phyloP scores from a whole-genome alignment of 257 asterid genomes.

The Coffea canephora region DNA sequence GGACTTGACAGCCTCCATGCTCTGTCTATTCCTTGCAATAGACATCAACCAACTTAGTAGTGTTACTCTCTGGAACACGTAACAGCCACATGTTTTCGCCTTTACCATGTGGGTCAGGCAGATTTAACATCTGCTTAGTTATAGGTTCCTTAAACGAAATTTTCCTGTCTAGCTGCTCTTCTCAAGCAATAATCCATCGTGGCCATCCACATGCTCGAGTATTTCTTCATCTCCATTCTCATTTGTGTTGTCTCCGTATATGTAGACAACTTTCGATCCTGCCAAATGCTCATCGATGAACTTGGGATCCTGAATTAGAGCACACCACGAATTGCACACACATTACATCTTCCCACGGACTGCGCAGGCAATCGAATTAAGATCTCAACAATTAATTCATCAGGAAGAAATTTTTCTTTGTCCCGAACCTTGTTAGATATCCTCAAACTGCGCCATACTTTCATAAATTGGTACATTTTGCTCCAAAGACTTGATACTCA shows the following conservation, averaged over 20 bases:
- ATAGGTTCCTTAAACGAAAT: constrained; percentile 28
- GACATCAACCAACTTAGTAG: constrained; percentile 20
- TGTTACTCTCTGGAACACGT: constrained; percentile 4
- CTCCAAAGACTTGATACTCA: too few relatives aligned
- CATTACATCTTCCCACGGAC: not conserved
- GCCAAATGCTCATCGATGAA: too few relatives aligned
- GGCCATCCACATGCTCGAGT: not conserved
- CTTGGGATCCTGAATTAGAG: not conserved
- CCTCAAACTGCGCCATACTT: too few relatives aligned
- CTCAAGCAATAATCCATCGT: constrained; percentile 23
- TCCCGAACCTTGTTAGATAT: too few relatives aligned
- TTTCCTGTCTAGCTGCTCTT: not conserved
- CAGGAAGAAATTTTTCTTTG: not conserved
- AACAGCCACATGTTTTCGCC: not conserved
- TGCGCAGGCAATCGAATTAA: constrained; percentile 23
- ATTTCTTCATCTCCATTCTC: not conserved
- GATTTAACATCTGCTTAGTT: constrained; percentile 4
- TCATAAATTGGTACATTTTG: too few relatives aligned
- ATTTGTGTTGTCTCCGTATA: not conserved
- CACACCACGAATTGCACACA: constrained; percentile 23
- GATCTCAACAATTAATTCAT: constrained; percentile 21
- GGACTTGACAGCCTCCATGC: not conserved
- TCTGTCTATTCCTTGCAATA: not conserved
- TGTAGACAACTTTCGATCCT: too few relatives aligned
- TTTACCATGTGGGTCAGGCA: constrained; percentile 27